phyloP scores from a whole-genome alignment of 2,329 filamentous ascomycete genomes.

The Orbilia blumenaviensis region DNA sequence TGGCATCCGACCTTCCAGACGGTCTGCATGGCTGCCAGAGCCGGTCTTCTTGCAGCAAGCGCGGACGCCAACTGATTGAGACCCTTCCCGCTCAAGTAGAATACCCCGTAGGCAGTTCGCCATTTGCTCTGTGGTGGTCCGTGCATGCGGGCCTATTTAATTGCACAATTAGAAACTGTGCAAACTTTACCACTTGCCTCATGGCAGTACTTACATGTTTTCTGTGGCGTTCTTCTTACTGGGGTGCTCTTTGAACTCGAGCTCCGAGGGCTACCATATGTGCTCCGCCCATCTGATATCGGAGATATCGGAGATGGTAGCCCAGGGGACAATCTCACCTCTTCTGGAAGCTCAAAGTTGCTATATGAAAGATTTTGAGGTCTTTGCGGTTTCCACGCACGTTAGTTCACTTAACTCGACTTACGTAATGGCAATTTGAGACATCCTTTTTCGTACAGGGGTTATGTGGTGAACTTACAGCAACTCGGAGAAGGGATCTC shows the following conservation, averaged over 20 bases:
- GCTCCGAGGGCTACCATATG: slow-evolving; percentile 18
- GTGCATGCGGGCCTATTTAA: slow-evolving; percentile 31
- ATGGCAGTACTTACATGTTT: slow-evolving; percentile 24
- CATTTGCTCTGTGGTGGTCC: slow-evolving; percentile 47
- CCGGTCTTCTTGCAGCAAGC: slow-evolving; percentile 41
- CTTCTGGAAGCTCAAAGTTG: slow-evolving; percentile 11
- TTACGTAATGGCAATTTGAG: background rate
- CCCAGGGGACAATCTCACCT: slow-evolving; percentile 16
- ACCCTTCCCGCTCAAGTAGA: slow-evolving; percentile 29
- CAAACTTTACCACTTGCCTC: background rate
- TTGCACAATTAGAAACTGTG: background rate
- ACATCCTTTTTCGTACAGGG: background rate
- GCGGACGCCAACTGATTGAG: background rate
- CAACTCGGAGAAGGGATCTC: slow-evolving; percentile 26
- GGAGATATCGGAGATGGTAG: slow-evolving; percentile 41
- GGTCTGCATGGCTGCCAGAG: slow-evolving; percentile 19
- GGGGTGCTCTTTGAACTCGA: background rate
- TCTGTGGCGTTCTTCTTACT: slow-evolving; percentile 12
- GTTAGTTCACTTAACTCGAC: background rate
- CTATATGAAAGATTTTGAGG: slow-evolving; percentile 10
- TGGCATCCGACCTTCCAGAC: slow-evolving; percentile 28
- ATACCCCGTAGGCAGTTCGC: slow-evolving; percentile 35
- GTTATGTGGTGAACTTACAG: slow-evolving; percentile 14
- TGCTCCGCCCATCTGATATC: slow-evolving; percentile 19
- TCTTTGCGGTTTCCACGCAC: background rate